These are phyloP conservation scores for Hortaea sp. DNA, from an alignment of 2,329 filamentous ascomycete species.

Conservation along the genomic window DNA sequence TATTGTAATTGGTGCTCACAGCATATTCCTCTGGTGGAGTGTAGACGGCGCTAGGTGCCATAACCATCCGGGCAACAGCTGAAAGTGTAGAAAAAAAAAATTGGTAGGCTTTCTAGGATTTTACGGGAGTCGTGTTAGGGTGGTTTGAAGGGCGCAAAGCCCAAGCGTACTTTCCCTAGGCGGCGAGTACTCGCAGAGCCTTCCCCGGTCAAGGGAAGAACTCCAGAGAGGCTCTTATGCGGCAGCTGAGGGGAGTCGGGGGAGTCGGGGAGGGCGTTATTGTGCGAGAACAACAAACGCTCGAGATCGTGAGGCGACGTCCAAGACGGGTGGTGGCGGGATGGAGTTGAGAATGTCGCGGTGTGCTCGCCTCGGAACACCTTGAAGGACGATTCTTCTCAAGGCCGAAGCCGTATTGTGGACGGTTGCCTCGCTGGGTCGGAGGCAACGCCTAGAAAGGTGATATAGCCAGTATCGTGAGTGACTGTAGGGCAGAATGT, in stretches of 20 bases:
- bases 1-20: conserved; percentile 23
- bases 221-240: conserved; percentile 97
- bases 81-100: conserved; percentile 2
- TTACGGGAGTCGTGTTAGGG: conserved; percentile 59
- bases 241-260: conserved; percentile 74
- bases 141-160: conserved; percentile 88
- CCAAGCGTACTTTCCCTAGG: conserved; percentile 57
- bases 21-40: conserved; percentile 31
- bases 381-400: conserved; percentile 34
- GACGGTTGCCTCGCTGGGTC: background rate
- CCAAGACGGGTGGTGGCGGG: conserved; percentile 11
- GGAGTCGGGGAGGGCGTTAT: conserved; percentile 42
- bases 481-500: too few species aligned
- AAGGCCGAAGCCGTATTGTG: conserved; percentile 36
- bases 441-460: background rate
- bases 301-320: conserved; percentile 28
- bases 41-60: conserved; percentile 60
- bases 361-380: conserved; percentile 36
- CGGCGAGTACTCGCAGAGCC: conserved; percentile 97
- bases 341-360: conserved; percentile 40
- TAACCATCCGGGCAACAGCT: conserved; percentile 41
- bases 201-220: conserved; percentile 99
- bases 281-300: conserved; percentile 33
- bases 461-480: background rate
- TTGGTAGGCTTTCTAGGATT: conserved; percentile 9